A percentile compares a stretch with the other conserved stretches of the same genome.
These are phyloP conservation scores for Waltergamsia citrina DNA, from an alignment of 2,329 filamentous ascomycete species.

Conservation along the genomic window DNA sequence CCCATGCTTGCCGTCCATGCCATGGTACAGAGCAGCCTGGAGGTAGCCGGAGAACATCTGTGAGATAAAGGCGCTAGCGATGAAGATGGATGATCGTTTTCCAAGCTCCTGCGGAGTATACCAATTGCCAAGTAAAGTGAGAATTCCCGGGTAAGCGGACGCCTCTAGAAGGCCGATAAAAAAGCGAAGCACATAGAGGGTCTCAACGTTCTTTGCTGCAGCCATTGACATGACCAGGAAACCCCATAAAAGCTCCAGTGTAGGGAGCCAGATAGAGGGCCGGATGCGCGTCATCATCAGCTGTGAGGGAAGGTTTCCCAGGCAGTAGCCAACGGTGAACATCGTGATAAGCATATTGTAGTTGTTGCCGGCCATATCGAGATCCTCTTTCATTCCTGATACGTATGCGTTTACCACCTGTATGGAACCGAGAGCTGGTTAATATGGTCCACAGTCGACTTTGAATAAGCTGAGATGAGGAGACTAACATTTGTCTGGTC, in stretches of 20 bases:
- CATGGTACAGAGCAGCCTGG: constrained; percentile 28
- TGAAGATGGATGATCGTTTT: constrained; percentile 28
- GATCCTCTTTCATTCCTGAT: constrained; percentile 36
- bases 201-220: constrained; percentile 21
- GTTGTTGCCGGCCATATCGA: constrained; percentile 23
- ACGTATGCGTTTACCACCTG: constrained; percentile 25
- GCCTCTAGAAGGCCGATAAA: constrained; percentile 25
- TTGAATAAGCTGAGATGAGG: background rate
- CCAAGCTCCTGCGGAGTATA: constrained; percentile 29
- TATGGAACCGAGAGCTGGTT: background rate
- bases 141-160: constrained; percentile 23
- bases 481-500: constrained; percentile 17
- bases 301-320: constrained; percentile 28
- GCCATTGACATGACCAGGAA: constrained; percentile 23
- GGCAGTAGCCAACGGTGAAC: constrained; percentile 49
- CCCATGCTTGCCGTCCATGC: constrained; percentile 24
- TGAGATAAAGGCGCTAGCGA: constrained; percentile 21
- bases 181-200: constrained; percentile 25
- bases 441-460: too few relatives aligned
- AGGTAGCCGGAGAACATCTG: constrained; percentile 33
- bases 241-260: constrained; percentile 17
- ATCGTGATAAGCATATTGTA: constrained; percentile 22
- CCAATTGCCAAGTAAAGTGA: constrained; percentile 27
- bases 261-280: constrained; percentile 25
- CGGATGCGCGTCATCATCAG: constrained; percentile 25